phyloP scores from a whole-genome alignment of 495 filamentous ascomycete species.

The Xylaria castorea region DNA sequence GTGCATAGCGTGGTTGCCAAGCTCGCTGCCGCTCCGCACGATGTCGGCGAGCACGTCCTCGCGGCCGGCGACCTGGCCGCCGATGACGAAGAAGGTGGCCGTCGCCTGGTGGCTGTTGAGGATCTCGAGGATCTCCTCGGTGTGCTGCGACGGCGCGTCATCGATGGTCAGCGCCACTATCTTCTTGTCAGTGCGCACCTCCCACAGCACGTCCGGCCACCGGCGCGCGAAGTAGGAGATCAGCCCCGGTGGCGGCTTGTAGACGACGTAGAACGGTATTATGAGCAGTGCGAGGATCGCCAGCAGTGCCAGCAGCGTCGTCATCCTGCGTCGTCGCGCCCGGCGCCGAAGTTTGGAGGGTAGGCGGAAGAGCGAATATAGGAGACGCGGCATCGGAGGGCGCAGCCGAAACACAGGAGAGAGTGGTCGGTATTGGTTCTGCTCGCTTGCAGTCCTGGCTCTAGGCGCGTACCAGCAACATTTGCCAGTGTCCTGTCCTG shows the following conservation, averaged over 20 bases:
- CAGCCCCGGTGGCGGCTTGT: constrained; percentile 73
- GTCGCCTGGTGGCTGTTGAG: constrained; percentile 63
- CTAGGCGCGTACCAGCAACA: constrained; percentile 25
- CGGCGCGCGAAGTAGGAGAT: constrained; percentile 71
- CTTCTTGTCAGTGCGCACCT: constrained; percentile 61
- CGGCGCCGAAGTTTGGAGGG: constrained; percentile 59
- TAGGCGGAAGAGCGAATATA: constrained; percentile 53
- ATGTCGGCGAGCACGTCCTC: constrained; percentile 66
- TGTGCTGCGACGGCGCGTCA: constrained; percentile 78
- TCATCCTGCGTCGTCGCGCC: constrained; percentile 61
- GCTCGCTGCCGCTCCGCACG: constrained; percentile 69
- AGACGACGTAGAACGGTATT: constrained; percentile 68
- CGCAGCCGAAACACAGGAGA: constrained; percentile 7
- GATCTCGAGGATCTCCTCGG: constrained; percentile 69
- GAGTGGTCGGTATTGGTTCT: neutral
- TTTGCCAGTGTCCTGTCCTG: neutral
- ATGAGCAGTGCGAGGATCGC: constrained; percentile 53
- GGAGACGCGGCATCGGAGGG: constrained; percentile 44
- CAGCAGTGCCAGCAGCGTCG: constrained; percentile 61
- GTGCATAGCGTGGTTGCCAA: constrained; percentile 85
- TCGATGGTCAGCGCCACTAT: constrained; percentile 84
- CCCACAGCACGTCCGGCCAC: constrained; percentile 80
- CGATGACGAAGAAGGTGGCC: constrained; percentile 84
- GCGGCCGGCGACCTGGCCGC: constrained; percentile 69
- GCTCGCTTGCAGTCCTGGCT: constrained; percentile 13